Evolutionary conservation across 2,329 filamentous ascomycete species (phyloP).

Genomic region (Dactylellina leptospora): DNA sequence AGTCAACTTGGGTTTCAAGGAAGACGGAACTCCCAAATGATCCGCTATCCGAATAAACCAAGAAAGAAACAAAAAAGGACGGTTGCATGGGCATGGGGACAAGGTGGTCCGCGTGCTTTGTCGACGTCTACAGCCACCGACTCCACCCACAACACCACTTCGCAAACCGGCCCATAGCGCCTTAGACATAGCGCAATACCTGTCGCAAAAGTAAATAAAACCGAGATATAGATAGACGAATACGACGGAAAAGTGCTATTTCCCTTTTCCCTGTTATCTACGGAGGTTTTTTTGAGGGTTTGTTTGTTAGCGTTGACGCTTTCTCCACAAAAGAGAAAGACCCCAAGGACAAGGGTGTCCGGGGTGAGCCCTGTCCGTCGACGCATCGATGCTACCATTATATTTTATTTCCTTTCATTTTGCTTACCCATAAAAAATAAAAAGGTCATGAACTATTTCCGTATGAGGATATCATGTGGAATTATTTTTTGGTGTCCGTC

Average conservation of each 20-base stretch:
- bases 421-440: background rate
- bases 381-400: conserved; percentile 5
- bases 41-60: conserved; percentile 30
- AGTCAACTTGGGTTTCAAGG: background rate
- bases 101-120: conserved; percentile 36
- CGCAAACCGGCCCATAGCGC: conserved; percentile 9
- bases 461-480: conserved; percentile 53
- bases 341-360: background rate
- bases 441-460: conserved; percentile 52
- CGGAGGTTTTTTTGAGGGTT: conserved; percentile 37
- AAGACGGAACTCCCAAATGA: background rate
- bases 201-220: background rate
- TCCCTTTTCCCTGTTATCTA: conserved; percentile 12
- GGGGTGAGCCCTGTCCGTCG: conserved; percentile 9
- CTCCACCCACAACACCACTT: conserved; percentile 22
- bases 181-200: conserved; percentile 14
- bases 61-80: background rate
- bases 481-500: conserved; percentile 19
- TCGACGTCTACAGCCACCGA: conserved; percentile 42
- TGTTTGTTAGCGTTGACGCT: no score
- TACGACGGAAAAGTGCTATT: background rate
- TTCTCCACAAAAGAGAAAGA: background rate
- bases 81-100: conserved; percentile 44
- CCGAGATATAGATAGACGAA: conserved; percentile 26
- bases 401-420: background rate